A percentile compares a stretch with the other conserved stretches of the same genome.
These are phyloP conservation scores for Nymphaea colorata DNA, from an alignment of 164 flowering plant genomes.

Conservation along the genomic window DNA sequence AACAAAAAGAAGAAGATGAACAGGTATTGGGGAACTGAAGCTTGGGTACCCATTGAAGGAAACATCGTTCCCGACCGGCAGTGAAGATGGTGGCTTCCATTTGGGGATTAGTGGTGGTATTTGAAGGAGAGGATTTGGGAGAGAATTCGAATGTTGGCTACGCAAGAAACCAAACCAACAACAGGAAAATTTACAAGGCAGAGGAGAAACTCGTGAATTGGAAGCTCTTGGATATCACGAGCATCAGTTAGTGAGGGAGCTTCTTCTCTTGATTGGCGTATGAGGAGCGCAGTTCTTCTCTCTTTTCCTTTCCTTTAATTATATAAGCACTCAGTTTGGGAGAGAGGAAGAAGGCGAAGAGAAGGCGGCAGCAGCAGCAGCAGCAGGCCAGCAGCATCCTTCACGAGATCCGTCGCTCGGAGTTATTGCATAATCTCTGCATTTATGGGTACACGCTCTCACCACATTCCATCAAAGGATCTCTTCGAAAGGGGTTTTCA, in stretches of 20 bases:
- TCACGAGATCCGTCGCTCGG: neutral
- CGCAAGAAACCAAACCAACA: neutral
- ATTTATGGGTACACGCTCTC: neutral
- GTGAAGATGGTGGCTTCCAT: neutral
- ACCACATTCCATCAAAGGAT: neutral
- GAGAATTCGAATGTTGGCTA: constrained; percentile 9
- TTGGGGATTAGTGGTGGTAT: constrained; percentile 28
- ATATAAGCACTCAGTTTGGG: too few relatives aligned
- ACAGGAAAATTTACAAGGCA: constrained; percentile 5
- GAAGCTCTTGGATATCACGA: constrained; percentile 57
- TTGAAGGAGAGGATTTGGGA: constrained; percentile 35
- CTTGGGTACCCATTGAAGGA: constrained; percentile 23
- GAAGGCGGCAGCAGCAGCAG: neutral
- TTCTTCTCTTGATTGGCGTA: neutral
- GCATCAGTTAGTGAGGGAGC: constrained; percentile 36
- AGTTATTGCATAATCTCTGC: neutral
- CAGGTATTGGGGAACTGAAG: constrained; percentile 7
- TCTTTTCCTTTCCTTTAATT: neutral
- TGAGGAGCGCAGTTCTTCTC: neutral
- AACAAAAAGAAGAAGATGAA: constrained; percentile 10
- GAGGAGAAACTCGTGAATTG: constrained; percentile 58
- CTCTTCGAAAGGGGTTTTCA: too few relatives aligned
- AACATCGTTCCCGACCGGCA: constrained; percentile 10
- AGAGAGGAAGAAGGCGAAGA: neutral
- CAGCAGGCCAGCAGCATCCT: neutral